Evolutionary conservation across 2,329 filamentous ascomycete species (phyloP).

Genomic region (Colletotrichum melonis): DNA sequence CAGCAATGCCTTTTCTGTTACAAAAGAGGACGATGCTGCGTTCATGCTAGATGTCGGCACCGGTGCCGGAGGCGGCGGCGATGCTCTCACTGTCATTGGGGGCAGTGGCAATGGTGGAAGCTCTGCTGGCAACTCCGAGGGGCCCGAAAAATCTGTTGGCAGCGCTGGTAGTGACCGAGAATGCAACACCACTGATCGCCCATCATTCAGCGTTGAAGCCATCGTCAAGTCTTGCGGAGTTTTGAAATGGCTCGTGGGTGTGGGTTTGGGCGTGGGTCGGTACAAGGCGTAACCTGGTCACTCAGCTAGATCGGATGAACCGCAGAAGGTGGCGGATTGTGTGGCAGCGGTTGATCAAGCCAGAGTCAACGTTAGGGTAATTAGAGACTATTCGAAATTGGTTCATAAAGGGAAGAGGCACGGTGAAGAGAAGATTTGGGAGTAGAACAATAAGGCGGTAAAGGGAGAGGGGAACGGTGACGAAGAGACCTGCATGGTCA

Average conservation of each 20-base stretch:
- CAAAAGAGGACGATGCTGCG: neutral
- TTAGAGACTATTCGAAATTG: no score
- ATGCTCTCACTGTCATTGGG: neutral
- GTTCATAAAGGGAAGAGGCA: no score
- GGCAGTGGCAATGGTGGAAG: slow-evolving; percentile 10
- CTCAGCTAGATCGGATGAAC: neutral
- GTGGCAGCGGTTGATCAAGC: neutral
- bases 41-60: neutral
- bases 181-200: neutral
- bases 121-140: neutral
- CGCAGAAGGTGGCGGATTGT: neutral
- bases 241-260: neutral
- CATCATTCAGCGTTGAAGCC: neutral
- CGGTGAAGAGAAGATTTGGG: neutral
- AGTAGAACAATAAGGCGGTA: neutral
- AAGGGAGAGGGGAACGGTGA: neutral
- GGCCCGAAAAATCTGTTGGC: neutral
- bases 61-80: neutral
- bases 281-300: neutral
- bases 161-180: neutral
- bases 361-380: no score
- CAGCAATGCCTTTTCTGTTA: slow-evolving; percentile 5
- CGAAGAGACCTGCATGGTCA: neutral
- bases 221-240: neutral
- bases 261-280: neutral